A percentile compares a stretch with the other conserved stretches of the same genome.
phyloP scores from a whole-genome alignment of 331 rosid genomes.

The Quercus tomentella region DNA sequence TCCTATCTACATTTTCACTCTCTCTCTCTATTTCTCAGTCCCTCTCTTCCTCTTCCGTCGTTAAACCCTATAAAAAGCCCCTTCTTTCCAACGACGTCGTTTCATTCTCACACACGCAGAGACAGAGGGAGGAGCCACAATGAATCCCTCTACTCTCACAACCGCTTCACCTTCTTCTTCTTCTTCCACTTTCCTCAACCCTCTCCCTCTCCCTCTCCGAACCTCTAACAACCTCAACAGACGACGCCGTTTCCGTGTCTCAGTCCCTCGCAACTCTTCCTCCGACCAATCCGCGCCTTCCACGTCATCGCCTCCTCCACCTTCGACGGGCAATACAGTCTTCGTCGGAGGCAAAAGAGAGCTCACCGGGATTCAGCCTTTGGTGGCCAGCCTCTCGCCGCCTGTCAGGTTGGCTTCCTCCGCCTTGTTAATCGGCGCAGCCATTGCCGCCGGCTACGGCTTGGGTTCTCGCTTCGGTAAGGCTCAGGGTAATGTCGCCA shows the following conservation, averaged over 20 bases:
- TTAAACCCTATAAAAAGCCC: constrained; percentile 45
- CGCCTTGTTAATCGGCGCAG: constrained; percentile 72
- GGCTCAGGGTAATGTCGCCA: constrained; percentile 34
- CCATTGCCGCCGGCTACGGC: constrained; percentile 83
- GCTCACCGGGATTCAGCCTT: constrained; percentile 66
- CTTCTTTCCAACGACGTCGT: constrained; percentile 37
- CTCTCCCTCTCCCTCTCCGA: constrained; percentile 33
- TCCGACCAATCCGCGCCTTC: constrained; percentile 19
- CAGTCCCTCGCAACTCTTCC: constrained; percentile 50
- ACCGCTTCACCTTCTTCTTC: constrained; percentile 31
- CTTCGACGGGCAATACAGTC: neutral
- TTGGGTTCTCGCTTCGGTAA: constrained; percentile 66
- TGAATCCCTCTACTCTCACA: constrained; percentile 63
- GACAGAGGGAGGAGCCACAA: constrained; percentile 10
- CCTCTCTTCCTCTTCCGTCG: constrained; percentile 9
- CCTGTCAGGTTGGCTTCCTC: constrained; percentile 71
- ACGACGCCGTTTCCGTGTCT: constrained; percentile 70
- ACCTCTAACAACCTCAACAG: constrained; percentile 6
- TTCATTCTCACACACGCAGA: neutral
- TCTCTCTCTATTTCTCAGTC: neutral
- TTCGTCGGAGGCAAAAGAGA: constrained; percentile 49
- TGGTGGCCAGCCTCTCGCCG: constrained; percentile 64
- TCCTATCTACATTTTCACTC: neutral
- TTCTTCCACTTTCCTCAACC: constrained; percentile 37
- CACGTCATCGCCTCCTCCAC: constrained; percentile 13